Percentiles rank a stretch among this genome's conserved stretches.
Conservation (phyloP, 345 rosid species). For the Brassica incana region DNA sequence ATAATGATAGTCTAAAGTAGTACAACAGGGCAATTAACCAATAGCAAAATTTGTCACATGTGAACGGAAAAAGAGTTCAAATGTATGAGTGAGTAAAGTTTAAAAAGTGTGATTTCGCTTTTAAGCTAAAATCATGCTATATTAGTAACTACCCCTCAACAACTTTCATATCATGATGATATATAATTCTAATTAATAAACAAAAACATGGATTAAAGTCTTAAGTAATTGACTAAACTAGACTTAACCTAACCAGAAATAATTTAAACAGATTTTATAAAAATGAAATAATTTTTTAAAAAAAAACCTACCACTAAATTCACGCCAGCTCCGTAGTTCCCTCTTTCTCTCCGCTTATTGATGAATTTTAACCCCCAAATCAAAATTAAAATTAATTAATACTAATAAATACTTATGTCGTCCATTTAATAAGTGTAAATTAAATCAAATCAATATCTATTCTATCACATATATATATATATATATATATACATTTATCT, state of each 20-base stretch:
- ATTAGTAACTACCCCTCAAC: conserved; percentile 21
- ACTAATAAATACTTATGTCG: background rate
- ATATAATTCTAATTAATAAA: background rate
- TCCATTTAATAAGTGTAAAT: background rate
- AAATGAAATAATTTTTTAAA: background rate
- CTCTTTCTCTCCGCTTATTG: conserved; percentile 2
- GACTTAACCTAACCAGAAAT: background rate
- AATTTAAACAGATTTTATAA: background rate
- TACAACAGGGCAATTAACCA: background rate
- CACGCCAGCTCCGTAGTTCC: conserved; percentile 28
- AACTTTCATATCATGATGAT: conserved; percentile 18
- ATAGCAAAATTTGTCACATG: background rate
- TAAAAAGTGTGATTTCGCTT: conserved; percentile 16
- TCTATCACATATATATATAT: background rate
- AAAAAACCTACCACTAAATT: conserved; percentile 20
- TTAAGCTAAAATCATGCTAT: conserved; percentile 22
- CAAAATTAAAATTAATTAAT: background rate
- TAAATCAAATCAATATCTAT: conserved; percentile 4
- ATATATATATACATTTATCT: background rate
- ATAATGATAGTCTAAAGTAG: background rate
- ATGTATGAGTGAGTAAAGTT: conserved; percentile 1
- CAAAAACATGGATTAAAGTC: background rate
- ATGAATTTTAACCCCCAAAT: background rate
- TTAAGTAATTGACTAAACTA: conserved; percentile 25
- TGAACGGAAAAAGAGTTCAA: background rate